phyloP scores from a whole-genome alignment of 179 eudicot genomes.

The Beta macrorhiza region DNA sequence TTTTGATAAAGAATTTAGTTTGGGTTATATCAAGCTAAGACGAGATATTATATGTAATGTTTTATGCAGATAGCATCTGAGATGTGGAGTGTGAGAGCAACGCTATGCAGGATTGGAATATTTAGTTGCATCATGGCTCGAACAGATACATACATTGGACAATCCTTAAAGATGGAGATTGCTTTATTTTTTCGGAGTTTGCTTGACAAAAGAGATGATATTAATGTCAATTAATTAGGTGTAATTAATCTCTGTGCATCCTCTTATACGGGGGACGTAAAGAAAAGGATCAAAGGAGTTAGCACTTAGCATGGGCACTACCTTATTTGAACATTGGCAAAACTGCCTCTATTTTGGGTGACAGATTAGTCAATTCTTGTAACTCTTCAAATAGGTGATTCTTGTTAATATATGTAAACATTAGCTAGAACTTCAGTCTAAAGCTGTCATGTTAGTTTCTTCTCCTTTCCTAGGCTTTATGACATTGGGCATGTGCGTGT shows the following conservation, averaged over 20 bases:
- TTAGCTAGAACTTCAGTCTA: not conserved
- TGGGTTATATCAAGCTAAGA: not conserved
- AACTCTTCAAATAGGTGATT: not conserved
- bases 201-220: not conserved
- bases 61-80: not conserved
- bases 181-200: not conserved
- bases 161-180: not conserved
- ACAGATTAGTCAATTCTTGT: not conserved
- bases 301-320: not conserved
- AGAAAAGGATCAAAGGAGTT: constrained; percentile 7
- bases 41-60: not conserved
- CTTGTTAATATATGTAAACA: constrained; percentile 1
- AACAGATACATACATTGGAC: not conserved
- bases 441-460: not conserved
- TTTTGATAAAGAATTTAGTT: not conserved
- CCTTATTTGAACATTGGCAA: not conserved
- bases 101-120: not conserved
- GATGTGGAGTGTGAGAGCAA: not conserved
- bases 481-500: not conserved
- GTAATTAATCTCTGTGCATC: not conserved
- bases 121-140: constrained; percentile 1
- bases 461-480: not conserved
- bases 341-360: not conserved
- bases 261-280: not conserved
- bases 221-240: not conserved